Percentiles rank a stretch among this genome's conserved stretches.
Evolutionary conservation across 2,329 filamentous ascomycete species (phyloP).

Genomic region (Dactylonectria estremocensis): DNA sequence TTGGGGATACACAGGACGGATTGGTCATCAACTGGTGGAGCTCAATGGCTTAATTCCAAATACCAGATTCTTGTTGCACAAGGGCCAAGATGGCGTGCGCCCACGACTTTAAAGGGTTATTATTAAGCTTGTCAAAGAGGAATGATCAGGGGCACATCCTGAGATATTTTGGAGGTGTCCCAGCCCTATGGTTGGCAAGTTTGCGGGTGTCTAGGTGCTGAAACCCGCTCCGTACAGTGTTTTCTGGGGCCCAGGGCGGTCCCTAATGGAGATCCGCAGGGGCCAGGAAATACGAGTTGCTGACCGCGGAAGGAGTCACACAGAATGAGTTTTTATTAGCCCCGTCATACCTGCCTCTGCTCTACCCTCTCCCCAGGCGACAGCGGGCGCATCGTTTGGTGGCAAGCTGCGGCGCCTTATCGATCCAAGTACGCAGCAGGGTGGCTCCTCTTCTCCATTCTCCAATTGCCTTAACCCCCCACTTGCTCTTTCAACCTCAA

Average conservation of each 20-base stretch:
- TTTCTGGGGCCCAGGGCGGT: not conserved
- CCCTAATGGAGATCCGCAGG: not conserved
- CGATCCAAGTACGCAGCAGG: conserved; percentile 1
- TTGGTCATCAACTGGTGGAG: conserved; percentile 7
- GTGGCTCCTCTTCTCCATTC: not conserved
- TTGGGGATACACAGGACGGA: not conserved
- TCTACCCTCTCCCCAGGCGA: too few species aligned
- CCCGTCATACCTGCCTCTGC: not conserved
- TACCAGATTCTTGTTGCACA: not conserved
- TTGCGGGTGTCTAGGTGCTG: conserved; percentile 4
- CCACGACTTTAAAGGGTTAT: not conserved
- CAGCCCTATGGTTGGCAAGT: conserved; percentile 2
- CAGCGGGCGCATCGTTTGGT: too few species aligned
- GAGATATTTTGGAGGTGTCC: not conserved
- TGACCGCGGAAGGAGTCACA: conserved; percentile 1
- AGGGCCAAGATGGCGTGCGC: not conserved
- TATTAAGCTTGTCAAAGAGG: not conserved
- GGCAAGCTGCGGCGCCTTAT: conserved; percentile 9
- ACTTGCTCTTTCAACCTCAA: conserved; percentile 22
- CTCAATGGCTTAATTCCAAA: not conserved
- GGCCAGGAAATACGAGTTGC: not conserved
- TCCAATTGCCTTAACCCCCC: conserved; percentile 16
- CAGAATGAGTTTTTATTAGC: not conserved
- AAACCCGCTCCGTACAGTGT: conserved; percentile 4
- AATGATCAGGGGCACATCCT: not conserved